Conservation (phyloP, 768 basidiomycete species). For the Leccinum longicurvipes region DNA sequence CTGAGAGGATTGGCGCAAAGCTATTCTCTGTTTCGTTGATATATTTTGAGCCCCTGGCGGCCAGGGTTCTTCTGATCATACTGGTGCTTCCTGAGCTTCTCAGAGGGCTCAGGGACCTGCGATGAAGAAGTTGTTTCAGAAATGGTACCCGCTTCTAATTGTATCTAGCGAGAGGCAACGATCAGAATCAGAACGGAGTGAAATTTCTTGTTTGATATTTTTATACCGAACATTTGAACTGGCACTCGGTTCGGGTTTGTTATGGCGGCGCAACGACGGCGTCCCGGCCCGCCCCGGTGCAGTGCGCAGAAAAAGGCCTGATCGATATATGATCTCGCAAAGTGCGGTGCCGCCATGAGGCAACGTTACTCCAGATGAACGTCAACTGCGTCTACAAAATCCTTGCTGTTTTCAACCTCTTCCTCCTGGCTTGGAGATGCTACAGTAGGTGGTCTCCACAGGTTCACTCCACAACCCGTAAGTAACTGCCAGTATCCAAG, state of each 20-base stretch:
- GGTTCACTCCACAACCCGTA: neutral
- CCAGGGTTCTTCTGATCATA: neutral
- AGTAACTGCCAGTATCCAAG: neutral
- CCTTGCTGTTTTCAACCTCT: conserved; percentile 3
- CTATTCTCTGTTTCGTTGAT: neutral
- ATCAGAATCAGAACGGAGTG: neutral
- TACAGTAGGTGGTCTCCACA: neutral
- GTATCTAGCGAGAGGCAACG: neutral
- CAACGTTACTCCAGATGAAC: neutral
- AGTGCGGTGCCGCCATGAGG: neutral
- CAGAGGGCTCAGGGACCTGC: neutral
- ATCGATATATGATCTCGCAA: no score
- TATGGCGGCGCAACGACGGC: no score
- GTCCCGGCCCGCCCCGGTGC: neutral
- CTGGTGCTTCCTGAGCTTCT: neutral
- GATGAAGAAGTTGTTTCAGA: neutral
- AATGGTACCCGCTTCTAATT: neutral
- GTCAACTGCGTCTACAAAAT: neutral
- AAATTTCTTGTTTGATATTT: neutral
- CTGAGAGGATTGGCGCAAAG: neutral
- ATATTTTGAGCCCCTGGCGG: neutral
- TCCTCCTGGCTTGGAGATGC: conserved; percentile 3
- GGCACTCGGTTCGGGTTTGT: neutral
- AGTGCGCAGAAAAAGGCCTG: no score
- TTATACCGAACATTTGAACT: neutral